Conservation (phyloP, 2,329 filamentous ascomycete species). For the Nemania abortiva region DNA sequence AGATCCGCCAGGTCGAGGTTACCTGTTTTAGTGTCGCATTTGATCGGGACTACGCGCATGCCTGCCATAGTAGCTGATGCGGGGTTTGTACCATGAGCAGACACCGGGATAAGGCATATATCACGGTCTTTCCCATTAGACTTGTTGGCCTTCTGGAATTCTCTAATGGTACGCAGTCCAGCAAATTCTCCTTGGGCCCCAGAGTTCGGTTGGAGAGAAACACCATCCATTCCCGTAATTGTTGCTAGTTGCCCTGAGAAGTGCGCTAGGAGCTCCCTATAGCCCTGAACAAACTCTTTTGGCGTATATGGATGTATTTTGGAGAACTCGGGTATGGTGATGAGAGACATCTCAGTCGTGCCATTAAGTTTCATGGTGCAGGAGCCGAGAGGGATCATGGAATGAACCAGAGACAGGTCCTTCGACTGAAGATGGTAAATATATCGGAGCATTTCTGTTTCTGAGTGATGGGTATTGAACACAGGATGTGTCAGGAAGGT, state of each 20-base stretch:
- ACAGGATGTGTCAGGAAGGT: conserved; percentile 88
- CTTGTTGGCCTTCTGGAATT: conserved; percentile 78
- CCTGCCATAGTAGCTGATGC: conserved; percentile 96
- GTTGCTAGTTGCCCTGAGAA: conserved; percentile 81
- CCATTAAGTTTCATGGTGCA: conserved; percentile 99
- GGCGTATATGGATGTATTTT: conserved; percentile 86
- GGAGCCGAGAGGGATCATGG: conserved; percentile 96
- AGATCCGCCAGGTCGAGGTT: conserved; percentile 91
- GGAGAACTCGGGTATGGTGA: conserved; percentile 81
- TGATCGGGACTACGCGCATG: conserved; percentile 92
- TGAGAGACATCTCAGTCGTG: conserved; percentile 90
- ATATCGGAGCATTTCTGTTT: conserved; percentile 93
- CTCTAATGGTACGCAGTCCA: conserved; percentile 87
- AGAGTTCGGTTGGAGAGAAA: conserved; percentile 93
- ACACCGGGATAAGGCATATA: conserved; percentile 94
- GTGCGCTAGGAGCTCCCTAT: conserved; percentile 75
- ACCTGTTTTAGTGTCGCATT: conserved; percentile 87
- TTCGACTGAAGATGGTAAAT: conserved; percentile 94
- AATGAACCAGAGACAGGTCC: conserved; percentile 92
- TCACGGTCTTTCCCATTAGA: conserved; percentile 78
- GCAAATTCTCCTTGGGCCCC: conserved; percentile 96
- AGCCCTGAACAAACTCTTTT: conserved; percentile 72
- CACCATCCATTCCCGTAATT: conserved; percentile 91
- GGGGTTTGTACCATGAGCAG: conserved; percentile 95
- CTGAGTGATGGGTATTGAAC: conserved; percentile 94